Conservation (phyloP, 495 filamentous ascomycete species). For the Aspergillus nidulans region DNA sequence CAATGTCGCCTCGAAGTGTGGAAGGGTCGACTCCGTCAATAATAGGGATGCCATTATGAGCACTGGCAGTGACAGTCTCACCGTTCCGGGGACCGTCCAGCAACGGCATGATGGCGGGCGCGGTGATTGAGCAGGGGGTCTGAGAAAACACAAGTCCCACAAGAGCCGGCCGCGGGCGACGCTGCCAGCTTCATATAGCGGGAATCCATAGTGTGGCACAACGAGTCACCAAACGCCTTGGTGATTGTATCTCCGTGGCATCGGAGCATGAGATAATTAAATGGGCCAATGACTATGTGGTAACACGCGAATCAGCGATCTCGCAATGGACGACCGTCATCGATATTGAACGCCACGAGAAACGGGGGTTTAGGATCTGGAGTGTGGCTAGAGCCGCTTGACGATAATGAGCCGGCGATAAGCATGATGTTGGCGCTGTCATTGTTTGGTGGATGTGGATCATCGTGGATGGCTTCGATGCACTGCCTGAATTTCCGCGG, state of each 20-base stretch:
- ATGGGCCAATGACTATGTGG: conserved; percentile 8
- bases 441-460: too few species aligned
- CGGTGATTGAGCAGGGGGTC: neutral
- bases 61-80: conserved; percentile 26
- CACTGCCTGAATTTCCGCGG: conserved; percentile 3
- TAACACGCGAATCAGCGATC: conserved; percentile 6
- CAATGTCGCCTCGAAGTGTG: neutral
- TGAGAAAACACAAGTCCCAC: neutral
- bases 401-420: neutral
- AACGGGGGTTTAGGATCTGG: neutral
- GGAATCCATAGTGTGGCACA: conserved; percentile 1
- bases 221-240: neutral
- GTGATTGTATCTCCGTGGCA: conserved; percentile 15
- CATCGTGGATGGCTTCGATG: neutral
- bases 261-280: conserved; percentile 16
- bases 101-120: conserved; percentile 28
- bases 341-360: neutral
- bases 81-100: conserved; percentile 29
- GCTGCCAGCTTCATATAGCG: conserved; percentile 6
- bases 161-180: neutral
- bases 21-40: conserved; percentile 6
- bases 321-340: neutral
- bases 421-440: neutral
- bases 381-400: neutral
- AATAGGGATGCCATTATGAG: conserved; percentile 6